Conservation (phyloP, 75 land plant species). For the Pinus taeda region DNA sequence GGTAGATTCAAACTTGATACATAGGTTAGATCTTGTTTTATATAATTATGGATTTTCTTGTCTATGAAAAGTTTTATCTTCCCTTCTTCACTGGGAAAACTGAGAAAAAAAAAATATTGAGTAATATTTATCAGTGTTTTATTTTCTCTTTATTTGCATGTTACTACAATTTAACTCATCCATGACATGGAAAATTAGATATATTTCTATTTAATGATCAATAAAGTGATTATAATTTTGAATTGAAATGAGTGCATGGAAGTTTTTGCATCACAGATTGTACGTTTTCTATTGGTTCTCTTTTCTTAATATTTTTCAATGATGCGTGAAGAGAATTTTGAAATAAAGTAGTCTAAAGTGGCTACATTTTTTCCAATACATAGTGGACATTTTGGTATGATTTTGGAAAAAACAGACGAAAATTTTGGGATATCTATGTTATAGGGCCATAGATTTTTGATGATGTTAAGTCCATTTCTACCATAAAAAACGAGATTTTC, state of each 20-base stretch:
- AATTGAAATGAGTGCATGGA: background rate
- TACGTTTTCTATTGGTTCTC: background rate
- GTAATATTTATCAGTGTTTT: background rate
- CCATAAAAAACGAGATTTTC: too few species aligned
- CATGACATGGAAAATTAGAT: too few species aligned
- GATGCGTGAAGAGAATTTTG: constrained; percentile 2
- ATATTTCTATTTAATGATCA: too few species aligned
- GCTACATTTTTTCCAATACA: too few species aligned
- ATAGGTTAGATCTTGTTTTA: background rate
- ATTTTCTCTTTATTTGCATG: background rate
- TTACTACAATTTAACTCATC: background rate
- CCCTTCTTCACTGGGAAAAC: background rate
- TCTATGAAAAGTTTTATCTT: background rate
- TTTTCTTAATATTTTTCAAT: background rate
- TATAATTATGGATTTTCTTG: background rate
- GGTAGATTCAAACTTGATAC: background rate
- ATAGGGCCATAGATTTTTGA: too few species aligned
- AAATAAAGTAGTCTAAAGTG: background rate
- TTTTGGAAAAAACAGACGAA: too few species aligned
- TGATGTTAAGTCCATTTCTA: too few species aligned
- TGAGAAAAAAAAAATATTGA: background rate
- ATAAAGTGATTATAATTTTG: background rate
- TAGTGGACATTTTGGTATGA: too few species aligned
- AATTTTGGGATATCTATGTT: too few species aligned
- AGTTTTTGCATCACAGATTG: background rate